A percentile compares a stretch with the other conserved stretches of the same genome.
Conservation (phyloP, 192 early-diverging fungal genomes). For the Coemansia sp. region DNA sequence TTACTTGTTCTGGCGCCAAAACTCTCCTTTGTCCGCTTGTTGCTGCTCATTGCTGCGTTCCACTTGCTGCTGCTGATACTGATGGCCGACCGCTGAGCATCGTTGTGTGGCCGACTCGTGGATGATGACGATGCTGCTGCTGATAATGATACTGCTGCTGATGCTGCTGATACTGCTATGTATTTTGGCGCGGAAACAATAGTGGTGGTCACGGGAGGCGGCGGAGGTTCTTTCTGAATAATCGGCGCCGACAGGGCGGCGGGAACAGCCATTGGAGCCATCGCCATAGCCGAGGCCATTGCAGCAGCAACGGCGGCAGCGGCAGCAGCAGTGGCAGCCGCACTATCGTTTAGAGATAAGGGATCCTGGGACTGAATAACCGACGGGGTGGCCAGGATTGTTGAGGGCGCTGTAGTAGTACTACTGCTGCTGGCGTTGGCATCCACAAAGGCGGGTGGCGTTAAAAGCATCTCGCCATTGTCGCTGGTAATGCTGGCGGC, state of each 20-base stretch:
- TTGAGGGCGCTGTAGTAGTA: background rate
- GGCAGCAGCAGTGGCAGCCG: conserved; percentile 1
- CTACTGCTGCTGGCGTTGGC: background rate
- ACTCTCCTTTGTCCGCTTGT: background rate
- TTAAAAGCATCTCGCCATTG: conserved; percentile 7
- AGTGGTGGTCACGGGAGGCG: too few species aligned
- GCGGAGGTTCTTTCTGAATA: too few species aligned
- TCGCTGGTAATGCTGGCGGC: background rate
- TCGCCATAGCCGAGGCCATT: conserved; percentile 3
- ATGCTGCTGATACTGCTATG: too few species aligned
- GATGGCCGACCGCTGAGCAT: conserved; percentile 3
- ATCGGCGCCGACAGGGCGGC: background rate
- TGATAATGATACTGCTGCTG: background rate
- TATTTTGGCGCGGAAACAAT: too few species aligned
- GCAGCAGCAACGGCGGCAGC: background rate
- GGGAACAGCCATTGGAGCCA: background rate
- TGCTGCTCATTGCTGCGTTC: conserved; percentile 2
- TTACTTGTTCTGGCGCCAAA: background rate
- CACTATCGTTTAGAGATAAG: conserved; percentile 3
- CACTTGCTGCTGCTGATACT: conserved; percentile 11
- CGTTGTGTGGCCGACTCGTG: background rate
- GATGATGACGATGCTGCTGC: background rate
- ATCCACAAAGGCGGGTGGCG: background rate
- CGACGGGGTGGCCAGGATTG: background rate
- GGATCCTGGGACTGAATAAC: background rate